Base-by-base conservation (phyloP, 2,329 filamentous ascomycete species). In the Volutella citrinella region DNA sequence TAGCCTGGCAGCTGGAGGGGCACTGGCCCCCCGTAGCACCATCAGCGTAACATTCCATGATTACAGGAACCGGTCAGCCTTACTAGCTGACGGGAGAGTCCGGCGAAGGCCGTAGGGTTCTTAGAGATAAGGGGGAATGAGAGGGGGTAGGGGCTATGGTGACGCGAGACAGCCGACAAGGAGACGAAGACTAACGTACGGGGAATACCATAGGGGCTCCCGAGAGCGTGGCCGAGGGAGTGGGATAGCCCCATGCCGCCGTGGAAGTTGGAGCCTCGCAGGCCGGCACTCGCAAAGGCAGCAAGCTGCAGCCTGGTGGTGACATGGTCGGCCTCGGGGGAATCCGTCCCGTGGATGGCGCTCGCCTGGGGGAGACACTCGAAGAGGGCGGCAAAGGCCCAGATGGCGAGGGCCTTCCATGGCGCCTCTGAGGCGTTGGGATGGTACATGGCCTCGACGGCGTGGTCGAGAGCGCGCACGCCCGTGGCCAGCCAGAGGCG, bases 401-500 rank as follows among this genome's bases (percentile, higher is more conserved):
- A 48, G 12, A 34, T 17, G 10, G 43, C 46, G n/a, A 48, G 32
- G 11, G 38, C 43, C 24, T 46, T 46, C 43, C 46, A 46, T 15
- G 43, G 46, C 36, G 45, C 34, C 39, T 46, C 43, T 26, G 41
- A 42, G 19, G 45, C 43, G 20, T 41, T 34, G 5, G 40, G 45
- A 48, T 48, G 45, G 21, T 48, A 48, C 36, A 46, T 40, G 18
- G 45, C 40, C 27, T 48, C 46, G 24, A 48, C 43, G 38, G 46
- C 43, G 34, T 48, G 46, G 38, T 48, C 46, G 26, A 48, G 25
- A 17, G 43, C 46, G 10, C 46, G 43, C 26, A 48, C 32, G 7
- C 46, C 46, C 7, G 46, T 48, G 6, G 43, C 38, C 12, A 48
- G 27, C 46, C 46, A 49, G 31, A 49, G 42, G 3, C 31, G 12